Evolutionary conservation across 225 moss, liverwort and hornwort genomes (phyloP).

Genomic region (Polytrichum formosum): DNA sequence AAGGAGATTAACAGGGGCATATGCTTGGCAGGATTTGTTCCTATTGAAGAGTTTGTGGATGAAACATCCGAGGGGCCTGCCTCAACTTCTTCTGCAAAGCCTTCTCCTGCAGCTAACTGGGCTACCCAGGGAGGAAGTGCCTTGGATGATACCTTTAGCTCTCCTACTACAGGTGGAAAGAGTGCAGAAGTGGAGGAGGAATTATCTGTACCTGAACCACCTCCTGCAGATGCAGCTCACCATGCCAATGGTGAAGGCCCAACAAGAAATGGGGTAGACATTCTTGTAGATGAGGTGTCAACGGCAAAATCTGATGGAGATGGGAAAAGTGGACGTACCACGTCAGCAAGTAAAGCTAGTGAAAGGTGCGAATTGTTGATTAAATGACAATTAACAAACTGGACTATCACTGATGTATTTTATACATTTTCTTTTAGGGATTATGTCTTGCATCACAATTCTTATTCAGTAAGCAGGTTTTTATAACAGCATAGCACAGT

Average conservation of each 20-base stretch:
- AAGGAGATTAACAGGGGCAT: too few relatives aligned
- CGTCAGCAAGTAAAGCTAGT: conserved; percentile 48
- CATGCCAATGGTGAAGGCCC: conserved; percentile 54
- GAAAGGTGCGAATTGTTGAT: conserved; percentile 41
- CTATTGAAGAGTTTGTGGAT: conserved; percentile 65
- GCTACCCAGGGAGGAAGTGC: conserved; percentile 40
- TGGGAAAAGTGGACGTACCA: conserved; percentile 32
- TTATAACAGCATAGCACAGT: too few relatives aligned
- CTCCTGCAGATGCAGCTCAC: conserved; percentile 31
- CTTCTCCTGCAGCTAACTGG: conserved; percentile 57
- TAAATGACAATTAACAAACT: too few relatives aligned
- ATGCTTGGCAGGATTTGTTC: conserved; percentile 59
- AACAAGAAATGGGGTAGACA: conserved; percentile 48
- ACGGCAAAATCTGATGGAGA: conserved; percentile 42
- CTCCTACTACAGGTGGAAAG: conserved; percentile 31
- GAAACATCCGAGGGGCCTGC: conserved; percentile 30
- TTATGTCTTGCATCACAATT: too few relatives aligned
- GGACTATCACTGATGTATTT: too few relatives aligned
- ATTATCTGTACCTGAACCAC: conserved; percentile 21
- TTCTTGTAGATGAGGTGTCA: conserved; percentile 35
- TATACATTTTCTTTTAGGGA: too few relatives aligned
- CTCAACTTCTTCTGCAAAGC: conserved; percentile 28
- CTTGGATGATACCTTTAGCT: conserved; percentile 34
- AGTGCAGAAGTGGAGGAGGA: conserved; percentile 31
- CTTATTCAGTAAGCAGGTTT: too few relatives aligned